Percentiles rank a stretch among this genome's conserved stretches.
phyloP scores from a whole-genome alignment of 495 filamentous ascomycete genomes.

The Peziza echinospora region DNA sequence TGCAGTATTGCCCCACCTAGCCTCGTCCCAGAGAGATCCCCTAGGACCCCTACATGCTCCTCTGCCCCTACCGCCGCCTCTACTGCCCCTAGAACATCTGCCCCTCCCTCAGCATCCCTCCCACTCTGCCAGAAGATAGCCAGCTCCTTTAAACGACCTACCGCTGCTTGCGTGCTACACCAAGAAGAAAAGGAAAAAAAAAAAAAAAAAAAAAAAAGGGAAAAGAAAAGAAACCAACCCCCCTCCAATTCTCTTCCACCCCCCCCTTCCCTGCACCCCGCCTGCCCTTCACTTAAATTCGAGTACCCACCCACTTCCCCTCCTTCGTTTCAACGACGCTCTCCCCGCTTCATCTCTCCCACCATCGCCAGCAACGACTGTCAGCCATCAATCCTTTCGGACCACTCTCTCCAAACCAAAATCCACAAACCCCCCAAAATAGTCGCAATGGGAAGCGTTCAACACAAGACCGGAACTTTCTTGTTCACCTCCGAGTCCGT shows the following conservation, averaged over 20 bases:
- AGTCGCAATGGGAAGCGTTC: background rate
- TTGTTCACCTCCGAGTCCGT: constrained; percentile 99
- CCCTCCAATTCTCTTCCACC: background rate
- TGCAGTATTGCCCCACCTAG: no score
- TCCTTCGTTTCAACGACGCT: background rate
- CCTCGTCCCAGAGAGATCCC: no score
- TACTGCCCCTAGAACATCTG: background rate
- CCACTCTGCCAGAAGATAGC: no score
- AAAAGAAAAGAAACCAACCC: background rate
- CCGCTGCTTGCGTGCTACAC: background rate
- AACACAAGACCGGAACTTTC: constrained; percentile 46
- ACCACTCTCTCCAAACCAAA: no score
- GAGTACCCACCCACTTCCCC: no score
- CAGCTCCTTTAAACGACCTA: no score
- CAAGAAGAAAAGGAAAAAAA: background rate
- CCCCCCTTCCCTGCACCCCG: background rate
- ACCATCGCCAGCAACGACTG: no score
- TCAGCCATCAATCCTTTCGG: no score
- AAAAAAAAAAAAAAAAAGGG: background rate
- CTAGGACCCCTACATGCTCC: no score
- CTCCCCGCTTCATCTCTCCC: background rate
- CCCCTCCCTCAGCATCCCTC: no score
- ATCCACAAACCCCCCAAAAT: no score
- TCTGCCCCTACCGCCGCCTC: background rate
- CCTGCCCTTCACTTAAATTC: background rate